Percentiles rank a stretch among this genome's conserved stretches.
These are phyloP conservation scores for Boletus sp. DNA, from an alignment of 768 basidiomycete genomes.

Conservation along the genomic window DNA sequence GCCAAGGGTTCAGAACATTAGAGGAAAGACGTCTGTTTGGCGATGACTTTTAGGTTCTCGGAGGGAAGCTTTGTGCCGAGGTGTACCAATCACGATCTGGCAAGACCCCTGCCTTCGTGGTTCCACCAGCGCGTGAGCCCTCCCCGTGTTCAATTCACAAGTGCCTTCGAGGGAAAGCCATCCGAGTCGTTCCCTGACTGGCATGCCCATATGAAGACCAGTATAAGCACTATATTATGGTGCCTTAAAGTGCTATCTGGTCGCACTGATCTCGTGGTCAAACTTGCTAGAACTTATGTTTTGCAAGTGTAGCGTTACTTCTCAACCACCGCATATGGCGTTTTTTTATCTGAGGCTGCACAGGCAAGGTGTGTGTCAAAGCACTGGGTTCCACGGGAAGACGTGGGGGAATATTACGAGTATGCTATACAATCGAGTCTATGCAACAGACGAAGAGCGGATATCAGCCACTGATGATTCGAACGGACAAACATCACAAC, in stretches of 20 bases:
- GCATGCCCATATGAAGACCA: not conserved
- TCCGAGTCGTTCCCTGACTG: not conserved
- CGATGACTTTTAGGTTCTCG: not conserved
- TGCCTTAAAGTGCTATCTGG: not conserved
- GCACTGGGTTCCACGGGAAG: not conserved
- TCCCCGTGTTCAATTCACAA: not conserved
- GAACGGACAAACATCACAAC: not conserved
- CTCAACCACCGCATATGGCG: too few species aligned
- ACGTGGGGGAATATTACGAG: not conserved
- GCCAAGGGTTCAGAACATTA: not conserved
- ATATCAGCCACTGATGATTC: not conserved
- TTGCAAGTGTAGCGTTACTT: not conserved
- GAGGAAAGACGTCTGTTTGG: not conserved
- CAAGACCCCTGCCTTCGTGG: not conserved
- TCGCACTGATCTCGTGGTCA: not conserved
- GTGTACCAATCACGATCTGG: not conserved
- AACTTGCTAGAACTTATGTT: not conserved
- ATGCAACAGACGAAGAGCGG: not conserved
- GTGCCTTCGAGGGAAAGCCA: not conserved
- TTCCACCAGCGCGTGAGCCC: not conserved
- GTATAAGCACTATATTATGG: not conserved
- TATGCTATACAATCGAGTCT: conserved; percentile 7
- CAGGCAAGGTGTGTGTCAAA: not conserved
- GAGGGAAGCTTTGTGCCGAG: not conserved
- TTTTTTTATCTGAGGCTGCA: not conserved